Conservation (phyloP, 2,329 filamentous ascomycete genomes). For the Pseudonectria buxi region DNA sequence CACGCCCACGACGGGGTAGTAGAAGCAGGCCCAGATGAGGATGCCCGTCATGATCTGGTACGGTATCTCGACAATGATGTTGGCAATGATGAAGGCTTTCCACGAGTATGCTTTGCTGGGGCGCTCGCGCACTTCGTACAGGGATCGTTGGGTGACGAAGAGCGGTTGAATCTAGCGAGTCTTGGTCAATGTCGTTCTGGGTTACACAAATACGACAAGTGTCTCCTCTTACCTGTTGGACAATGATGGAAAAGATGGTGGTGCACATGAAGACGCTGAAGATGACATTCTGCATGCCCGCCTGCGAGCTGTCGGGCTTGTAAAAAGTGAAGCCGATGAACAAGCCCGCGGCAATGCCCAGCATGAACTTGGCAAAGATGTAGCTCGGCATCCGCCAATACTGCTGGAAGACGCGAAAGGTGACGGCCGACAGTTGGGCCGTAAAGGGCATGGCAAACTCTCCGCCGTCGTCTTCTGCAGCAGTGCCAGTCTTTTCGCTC, state of each 20-base stretch:
- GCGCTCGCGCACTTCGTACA: slow-evolving; percentile 73
- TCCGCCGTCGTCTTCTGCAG: slow-evolving; percentile 28
- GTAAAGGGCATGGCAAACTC: slow-evolving; percentile 75
- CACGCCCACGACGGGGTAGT: slow-evolving; percentile 54
- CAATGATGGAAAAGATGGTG: slow-evolving; percentile 65
- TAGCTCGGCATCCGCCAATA: slow-evolving; percentile 79
- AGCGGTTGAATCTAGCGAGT: slow-evolving; percentile 60
- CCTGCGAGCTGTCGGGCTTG: slow-evolving; percentile 43
- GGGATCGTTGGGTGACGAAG: slow-evolving; percentile 64
- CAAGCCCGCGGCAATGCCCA: slow-evolving; percentile 53
- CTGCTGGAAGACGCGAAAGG: slow-evolving; percentile 66
- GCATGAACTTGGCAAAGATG: slow-evolving; percentile 63
- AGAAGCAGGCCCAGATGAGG: slow-evolving; percentile 59
- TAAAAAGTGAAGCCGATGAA: slow-evolving; percentile 75
- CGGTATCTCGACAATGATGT: slow-evolving; percentile 65
- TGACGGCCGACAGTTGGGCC: slow-evolving; percentile 59
- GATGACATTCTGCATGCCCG: slow-evolving; percentile 68
- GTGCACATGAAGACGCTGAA: slow-evolving; percentile 71
- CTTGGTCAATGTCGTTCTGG: slow-evolving; percentile 7
- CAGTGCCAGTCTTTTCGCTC: slow-evolving; percentile 11
- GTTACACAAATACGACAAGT: slow-evolving; percentile 32
- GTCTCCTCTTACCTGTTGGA: slow-evolving; percentile 44
- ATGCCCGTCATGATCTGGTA: slow-evolving; percentile 61
- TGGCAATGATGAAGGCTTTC: slow-evolving; percentile 65
- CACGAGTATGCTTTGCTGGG: slow-evolving; percentile 70